phyloP scores from a whole-genome alignment of 2,329 filamentous ascomycete species.

The Fusarium abutilonis region DNA sequence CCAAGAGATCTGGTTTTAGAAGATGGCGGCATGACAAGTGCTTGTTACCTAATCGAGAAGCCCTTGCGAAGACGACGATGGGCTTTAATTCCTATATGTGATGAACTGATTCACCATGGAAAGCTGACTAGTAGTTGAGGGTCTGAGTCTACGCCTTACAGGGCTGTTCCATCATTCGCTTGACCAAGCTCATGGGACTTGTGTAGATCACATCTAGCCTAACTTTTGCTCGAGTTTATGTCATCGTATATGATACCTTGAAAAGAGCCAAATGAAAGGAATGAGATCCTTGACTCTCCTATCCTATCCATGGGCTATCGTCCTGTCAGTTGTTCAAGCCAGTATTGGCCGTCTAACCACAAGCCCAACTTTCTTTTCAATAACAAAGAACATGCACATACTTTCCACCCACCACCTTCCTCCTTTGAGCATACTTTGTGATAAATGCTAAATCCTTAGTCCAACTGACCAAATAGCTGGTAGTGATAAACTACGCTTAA shows the following conservation, averaged over 20 bases:
- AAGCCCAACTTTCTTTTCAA: background rate
- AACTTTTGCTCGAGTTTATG: background rate
- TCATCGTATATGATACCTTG: background rate
- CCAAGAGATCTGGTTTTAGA: background rate
- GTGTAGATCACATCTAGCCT: too few relatives aligned
- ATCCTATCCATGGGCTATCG: background rate
- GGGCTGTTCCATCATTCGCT: background rate
- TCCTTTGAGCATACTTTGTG: background rate
- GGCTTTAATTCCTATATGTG: background rate
- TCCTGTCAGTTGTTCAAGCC: background rate
- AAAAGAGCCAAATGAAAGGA: background rate
- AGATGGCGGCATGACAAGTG: background rate
- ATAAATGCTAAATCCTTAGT: background rate
- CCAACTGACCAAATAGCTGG: background rate
- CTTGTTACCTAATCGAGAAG: background rate
- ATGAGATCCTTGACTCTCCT: too few relatives aligned
- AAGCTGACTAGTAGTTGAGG: background rate
- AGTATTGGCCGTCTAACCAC: background rate
- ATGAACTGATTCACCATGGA: background rate
- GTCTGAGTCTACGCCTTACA: background rate
- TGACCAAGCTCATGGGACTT: background rate
- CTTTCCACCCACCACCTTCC: background rate
- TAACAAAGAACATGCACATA: background rate
- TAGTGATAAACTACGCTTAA: constrained; percentile 8
- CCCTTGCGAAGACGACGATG: background rate